Base-by-base conservation (phyloP, 345 rosid species). In the Hibiscus syriacus region DNA sequence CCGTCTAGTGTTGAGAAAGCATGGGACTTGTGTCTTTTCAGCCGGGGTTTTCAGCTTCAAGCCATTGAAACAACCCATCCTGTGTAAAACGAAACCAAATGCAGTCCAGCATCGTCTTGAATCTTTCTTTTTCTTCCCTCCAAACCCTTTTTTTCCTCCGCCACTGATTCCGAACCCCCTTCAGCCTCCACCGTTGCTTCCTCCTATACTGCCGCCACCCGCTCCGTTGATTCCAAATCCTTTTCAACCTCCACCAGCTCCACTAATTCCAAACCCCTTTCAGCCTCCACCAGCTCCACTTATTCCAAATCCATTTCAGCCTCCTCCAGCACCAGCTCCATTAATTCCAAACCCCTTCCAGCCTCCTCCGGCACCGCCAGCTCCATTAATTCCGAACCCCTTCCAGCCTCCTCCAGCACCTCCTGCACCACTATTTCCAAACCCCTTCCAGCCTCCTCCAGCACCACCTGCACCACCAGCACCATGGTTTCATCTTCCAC, bases 21-120 rank as follows among this genome's bases (percentile, higher is more conserved):
- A 76, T 2, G 89, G 91, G 55, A 65, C 71, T 2, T 79, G 79
- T 11, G 71, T 94, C 20, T 94, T 89, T 84, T 94, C 95, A 3
- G 95, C 99, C 14, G 99, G 97, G 0, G 77, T 84, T 76, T 91
- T 89, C 80, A 76, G 87, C 62, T 90, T 94, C 83, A 94, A 81
- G 82, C 99, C 96, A 0, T 67, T 74, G 19, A 85, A 74, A 11
- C 94, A 74, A 69, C 91, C 97, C 4, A 60, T 50, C 25, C 64
- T 86, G 2, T 94, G 97, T 74, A 83, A 77, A 32, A 71, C n/a
- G n/a, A 34, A 30, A 30, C 34, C 34, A 30, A 5, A 69, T n/a
- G n/a, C n/a, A n/a, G n/a, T n/a, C n/a, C n/a, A n/a, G n/a, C n/a
- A n/a, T n/a, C n/a, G n/a, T n/a, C n/a, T n/a, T n/a, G n/a, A n/a